These are phyloP conservation scores for Trichoderma cornu-damae DNA, from an alignment of 2,329 filamentous ascomycete genomes.

Conservation along the genomic window DNA sequence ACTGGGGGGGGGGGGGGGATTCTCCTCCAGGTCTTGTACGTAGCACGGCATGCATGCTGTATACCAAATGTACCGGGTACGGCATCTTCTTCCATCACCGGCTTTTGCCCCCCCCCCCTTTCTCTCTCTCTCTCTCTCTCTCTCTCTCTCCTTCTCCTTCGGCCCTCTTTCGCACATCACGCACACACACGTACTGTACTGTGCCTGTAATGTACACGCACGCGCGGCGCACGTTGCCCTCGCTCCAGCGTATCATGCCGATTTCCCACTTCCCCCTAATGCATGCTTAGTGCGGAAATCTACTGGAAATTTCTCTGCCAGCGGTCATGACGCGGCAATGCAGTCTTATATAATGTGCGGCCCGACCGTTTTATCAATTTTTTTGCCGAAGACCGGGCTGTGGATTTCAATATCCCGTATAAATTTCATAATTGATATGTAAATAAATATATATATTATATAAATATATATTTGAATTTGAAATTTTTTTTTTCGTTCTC, in stretches of 20 bases:
- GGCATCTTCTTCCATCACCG: not conserved
- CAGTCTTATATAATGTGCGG: too few relatives aligned
- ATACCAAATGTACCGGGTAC: too few relatives aligned
- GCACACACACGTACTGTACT: not conserved
- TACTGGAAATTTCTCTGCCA: conserved; percentile 16
- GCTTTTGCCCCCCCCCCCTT: not conserved
- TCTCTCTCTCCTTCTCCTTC: not conserved
- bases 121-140: not conserved
- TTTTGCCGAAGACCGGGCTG: too few relatives aligned
- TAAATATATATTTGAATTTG: too few relatives aligned
- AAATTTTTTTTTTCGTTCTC: too few relatives aligned
- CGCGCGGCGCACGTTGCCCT: not conserved
- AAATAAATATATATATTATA: too few relatives aligned
- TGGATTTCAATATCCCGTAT: too few relatives aligned
- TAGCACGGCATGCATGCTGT: not conserved
- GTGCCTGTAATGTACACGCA: too few relatives aligned
- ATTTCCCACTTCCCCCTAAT: conserved; percentile 17
- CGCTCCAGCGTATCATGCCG: conserved; percentile 3
- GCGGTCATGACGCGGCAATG: conserved; percentile 10
- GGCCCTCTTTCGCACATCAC: not conserved
- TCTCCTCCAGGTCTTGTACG: not conserved
- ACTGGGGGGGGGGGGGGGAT: not conserved
- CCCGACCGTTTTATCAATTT: too few relatives aligned
- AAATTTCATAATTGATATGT: too few relatives aligned
- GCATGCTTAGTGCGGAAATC: conserved; percentile 17